These are phyloP conservation scores for Ampelocalamus luodianensis DNA, from an alignment of 176 grass and related monocot genomes.

Conservation along the genomic window DNA sequence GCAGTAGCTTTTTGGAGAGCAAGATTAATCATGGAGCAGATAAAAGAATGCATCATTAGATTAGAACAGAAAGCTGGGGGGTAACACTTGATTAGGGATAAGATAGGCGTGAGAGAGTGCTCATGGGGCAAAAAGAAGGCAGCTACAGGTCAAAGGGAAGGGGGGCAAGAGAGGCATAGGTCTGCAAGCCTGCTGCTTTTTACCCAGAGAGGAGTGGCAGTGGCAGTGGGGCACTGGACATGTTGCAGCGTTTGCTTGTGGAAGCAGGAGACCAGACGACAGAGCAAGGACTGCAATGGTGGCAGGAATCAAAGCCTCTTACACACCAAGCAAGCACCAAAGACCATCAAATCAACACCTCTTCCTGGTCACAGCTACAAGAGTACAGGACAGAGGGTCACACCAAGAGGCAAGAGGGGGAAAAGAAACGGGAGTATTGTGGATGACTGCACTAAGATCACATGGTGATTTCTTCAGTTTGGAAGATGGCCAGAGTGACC, in stretches of 20 bases:
- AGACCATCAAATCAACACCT: constrained; percentile 31
- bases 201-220: constrained; percentile 12
- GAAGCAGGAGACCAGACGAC: constrained; percentile 56
- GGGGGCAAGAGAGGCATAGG: constrained; percentile 49
- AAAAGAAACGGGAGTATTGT: background rate
- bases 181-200: constrained; percentile 38
- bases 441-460: constrained; percentile 11
- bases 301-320: constrained; percentile 78
- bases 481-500: background rate
- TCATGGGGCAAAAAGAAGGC: background rate
- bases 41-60: constrained; percentile 33
- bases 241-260: constrained; percentile 60
- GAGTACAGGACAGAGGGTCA: constrained; percentile 43
- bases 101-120: constrained; percentile 25
- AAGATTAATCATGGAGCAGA: constrained; percentile 6
- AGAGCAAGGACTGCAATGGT: constrained; percentile 39
- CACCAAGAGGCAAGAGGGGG: background rate
- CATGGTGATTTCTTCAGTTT: constrained; percentile 19
- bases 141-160: constrained; percentile 34
- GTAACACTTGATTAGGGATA: constrained; percentile 50
- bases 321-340: constrained; percentile 60
- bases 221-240: constrained; percentile 25
- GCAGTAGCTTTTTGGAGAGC: background rate
- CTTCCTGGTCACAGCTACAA: constrained; percentile 49
- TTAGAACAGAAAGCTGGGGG: constrained; percentile 41